Evolutionary conservation across 495 filamentous ascomycete species (phyloP), one percentile per base, ranked within the genome.

Genomic region (Eremomyces bilateralis): DNA sequence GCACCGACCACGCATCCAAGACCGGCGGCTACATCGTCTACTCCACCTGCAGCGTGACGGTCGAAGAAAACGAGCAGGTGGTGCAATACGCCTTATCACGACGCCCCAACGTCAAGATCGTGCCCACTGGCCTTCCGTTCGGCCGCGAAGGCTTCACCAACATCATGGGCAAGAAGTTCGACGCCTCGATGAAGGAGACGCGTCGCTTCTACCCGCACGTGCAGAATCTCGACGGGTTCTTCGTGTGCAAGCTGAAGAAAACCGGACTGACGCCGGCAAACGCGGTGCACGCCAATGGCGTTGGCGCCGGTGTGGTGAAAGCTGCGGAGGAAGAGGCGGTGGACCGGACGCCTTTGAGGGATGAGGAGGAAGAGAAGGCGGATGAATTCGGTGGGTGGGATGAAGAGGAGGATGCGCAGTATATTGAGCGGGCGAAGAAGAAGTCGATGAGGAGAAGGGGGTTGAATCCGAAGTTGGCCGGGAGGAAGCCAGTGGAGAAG

Each of bases 181-280:
- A 81, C 46, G 63, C 71, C 4, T 76, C 69, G 51, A 73, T 97
- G 65, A 79, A 77, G 44, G 58, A 82, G 45, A 85, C 85, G 12
- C 65, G 80, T 34, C 64, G 90, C 34, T 97, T 80, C 56, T 95
- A 94, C 56, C 85, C 85, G 0, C 85, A 95, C 45, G 64, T 79
- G 29, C 84, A 85, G 61, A 97, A 97, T 59, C 79, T 97, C 18
- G 88, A 97, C 44, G 88, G 88, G 35, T 97, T 97, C 72, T 97
- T 90, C 52, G 88, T 95, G 3, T 76, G 80, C 48, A 97, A 95
- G 57, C 73, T 97, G 50, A 85, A 90, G 59, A 97, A 97, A 68
- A 68, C 66, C 20, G 88, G 69, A 10, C 77, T 76, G 0, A 78
- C 73, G 10, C 70, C 76, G 0, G 55, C 58, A 20, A 45, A 46